Evolutionary conservation across 2,329 filamentous ascomycete genomes (phyloP).

Genomic region (Cladosporium velox): DNA sequence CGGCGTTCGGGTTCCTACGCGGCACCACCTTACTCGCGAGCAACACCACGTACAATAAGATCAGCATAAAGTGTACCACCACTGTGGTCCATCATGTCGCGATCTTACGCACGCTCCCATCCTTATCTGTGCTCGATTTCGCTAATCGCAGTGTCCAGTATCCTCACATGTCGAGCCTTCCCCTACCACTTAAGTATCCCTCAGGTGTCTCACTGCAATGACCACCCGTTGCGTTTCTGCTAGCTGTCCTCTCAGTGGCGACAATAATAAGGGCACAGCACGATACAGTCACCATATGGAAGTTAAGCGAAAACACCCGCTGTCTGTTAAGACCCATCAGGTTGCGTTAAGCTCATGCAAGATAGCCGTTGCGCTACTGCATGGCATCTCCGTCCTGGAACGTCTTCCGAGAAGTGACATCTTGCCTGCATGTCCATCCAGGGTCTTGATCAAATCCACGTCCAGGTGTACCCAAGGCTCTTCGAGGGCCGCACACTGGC

Average conservation of each 20-base stretch:
- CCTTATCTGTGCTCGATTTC: not conserved
- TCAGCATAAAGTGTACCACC: not conserved
- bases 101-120: not conserved
- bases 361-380: constrained; percentile 19
- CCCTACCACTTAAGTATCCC: too few relatives aligned
- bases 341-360: not conserved
- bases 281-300: not conserved
- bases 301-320: not conserved
- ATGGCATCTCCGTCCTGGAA: constrained; percentile 7
- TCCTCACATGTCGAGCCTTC: too few relatives aligned
- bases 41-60: not conserved
- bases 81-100: not conserved
- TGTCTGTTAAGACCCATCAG: not conserved
- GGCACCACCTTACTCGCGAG: not conserved
- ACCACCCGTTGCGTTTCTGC: too few relatives aligned
- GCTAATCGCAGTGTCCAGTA: not conserved
- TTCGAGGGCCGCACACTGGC: not conserved
- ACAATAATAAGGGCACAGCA: not conserved
- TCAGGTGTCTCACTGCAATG: too few relatives aligned
- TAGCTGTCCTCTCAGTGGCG: not conserved
- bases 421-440: not conserved
- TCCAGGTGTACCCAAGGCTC: not conserved
- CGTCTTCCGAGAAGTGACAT: constrained; percentile 7
- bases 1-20: not conserved
- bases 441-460: not conserved